phyloP scores from a whole-genome alignment of 1,284 basidiomycete genomes.

The Phellopilus nigrolimitatus region DNA sequence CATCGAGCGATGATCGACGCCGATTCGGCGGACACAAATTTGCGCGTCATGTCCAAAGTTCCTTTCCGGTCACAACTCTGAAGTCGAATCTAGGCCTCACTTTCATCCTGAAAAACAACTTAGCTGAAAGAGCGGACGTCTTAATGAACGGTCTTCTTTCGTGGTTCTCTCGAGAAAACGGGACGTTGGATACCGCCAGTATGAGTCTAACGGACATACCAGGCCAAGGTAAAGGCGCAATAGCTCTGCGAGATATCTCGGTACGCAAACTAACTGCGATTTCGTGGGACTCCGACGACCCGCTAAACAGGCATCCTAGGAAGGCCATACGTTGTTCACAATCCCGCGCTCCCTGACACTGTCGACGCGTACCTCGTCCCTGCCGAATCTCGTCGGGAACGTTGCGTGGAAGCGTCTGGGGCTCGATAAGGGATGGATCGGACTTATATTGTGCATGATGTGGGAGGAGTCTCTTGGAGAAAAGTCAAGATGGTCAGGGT shows the following conservation, averaged over 20 bases:
- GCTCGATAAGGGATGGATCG: slow-evolving; percentile 76
- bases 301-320: slow-evolving; percentile 34
- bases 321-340: slow-evolving; percentile 74
- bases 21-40: too few species aligned
- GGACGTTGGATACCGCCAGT: slow-evolving; percentile 36
- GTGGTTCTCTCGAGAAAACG: slow-evolving; percentile 43
- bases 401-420: slow-evolving; percentile 56
- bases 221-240: slow-evolving; percentile 62
- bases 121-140: neutral
- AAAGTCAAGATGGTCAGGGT: slow-evolving; percentile 62
- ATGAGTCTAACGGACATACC: slow-evolving; percentile 50
- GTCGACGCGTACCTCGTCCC: slow-evolving; percentile 70
- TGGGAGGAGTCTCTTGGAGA: slow-evolving; percentile 72
- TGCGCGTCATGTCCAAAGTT: too few species aligned
- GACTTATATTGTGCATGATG: slow-evolving; percentile 92
- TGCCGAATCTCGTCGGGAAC: slow-evolving; percentile 54
- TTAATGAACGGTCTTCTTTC: slow-evolving; percentile 30
- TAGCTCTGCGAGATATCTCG: slow-evolving; percentile 68
- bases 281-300: neutral
- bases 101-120: neutral
- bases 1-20: too few species aligned
- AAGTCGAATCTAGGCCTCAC: too few species aligned
- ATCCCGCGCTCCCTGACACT: slow-evolving; percentile 79
- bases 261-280: slow-evolving; percentile 36
- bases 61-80: too few species aligned